phyloP scores from a whole-genome alignment of 2,329 filamentous ascomycete species.

The Claviceps fusiformis region DNA sequence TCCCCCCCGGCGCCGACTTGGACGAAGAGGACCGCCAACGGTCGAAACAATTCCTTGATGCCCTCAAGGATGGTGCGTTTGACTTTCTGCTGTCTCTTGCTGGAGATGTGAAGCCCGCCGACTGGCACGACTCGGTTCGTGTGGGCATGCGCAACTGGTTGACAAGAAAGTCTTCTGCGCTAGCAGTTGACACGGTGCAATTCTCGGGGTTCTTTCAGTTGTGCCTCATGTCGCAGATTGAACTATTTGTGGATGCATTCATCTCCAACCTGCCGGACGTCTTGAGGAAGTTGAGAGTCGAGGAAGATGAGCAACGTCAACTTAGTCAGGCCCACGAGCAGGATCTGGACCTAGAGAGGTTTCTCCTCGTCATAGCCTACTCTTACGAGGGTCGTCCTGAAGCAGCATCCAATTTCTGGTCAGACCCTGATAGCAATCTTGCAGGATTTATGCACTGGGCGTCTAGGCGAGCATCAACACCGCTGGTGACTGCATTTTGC shows the following conservation, averaged over 20 bases:
- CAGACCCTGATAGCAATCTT: constrained; percentile 80
- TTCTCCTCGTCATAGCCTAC: constrained; percentile 84
- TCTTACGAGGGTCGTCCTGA: constrained; percentile 77
- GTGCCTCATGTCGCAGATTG: constrained; percentile 66
- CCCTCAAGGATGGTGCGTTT: constrained; percentile 77
- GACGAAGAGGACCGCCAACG: constrained; percentile 56
- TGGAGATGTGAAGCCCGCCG: constrained; percentile 63
- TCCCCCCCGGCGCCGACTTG: constrained; percentile 47
- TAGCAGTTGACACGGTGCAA: constrained; percentile 52
- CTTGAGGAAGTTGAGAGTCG: constrained; percentile 67
- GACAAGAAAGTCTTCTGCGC: constrained; percentile 61
- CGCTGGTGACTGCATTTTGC: constrained; percentile 91
- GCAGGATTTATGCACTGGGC: constrained; percentile 95
- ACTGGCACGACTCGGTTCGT: constrained; percentile 81
- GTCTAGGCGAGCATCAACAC: constrained; percentile 87
- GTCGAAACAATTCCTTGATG: constrained; percentile 59
- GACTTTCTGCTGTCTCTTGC: constrained; percentile 82
- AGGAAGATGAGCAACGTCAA: constrained; percentile 79
- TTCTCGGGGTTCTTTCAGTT: constrained; percentile 61
- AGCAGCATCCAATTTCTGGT: constrained; percentile 81
- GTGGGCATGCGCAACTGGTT: constrained; percentile 71
- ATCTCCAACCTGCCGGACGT: constrained; percentile 93
- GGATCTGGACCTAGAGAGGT: constrained; percentile 69
- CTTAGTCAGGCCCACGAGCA: constrained; percentile 51
- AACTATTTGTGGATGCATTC: constrained; percentile 80